Percentiles rank a stretch among this genome's conserved stretches.
phyloP scores from a whole-genome alignment of 108 stramenopile genomes.

The Seminavis robusta region DNA sequence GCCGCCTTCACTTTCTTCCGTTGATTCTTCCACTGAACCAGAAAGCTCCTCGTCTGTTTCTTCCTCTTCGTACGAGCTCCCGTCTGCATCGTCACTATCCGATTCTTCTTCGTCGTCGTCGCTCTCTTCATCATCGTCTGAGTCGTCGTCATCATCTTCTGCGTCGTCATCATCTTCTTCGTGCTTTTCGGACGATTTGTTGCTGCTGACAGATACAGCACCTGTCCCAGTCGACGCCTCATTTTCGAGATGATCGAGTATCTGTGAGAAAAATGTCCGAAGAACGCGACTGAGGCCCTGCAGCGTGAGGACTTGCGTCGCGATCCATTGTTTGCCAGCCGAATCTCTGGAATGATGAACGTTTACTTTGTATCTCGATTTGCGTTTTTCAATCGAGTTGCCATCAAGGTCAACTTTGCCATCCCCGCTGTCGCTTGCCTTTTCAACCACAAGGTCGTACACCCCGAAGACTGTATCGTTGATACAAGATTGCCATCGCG shows the following conservation, averaged over 20 bases:
- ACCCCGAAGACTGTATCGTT: slow-evolving; percentile 68
- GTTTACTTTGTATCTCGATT: slow-evolving; percentile 65
- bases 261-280: slow-evolving; percentile 55
- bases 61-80: too few species aligned
- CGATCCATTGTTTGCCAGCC: slow-evolving; percentile 77
- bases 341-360: slow-evolving; percentile 86
- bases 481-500: slow-evolving; percentile 78
- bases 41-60: slow-evolving; percentile 22
- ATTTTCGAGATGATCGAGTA: too few species aligned
- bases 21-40: background rate
- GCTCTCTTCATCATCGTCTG: too few species aligned
- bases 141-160: too few species aligned
- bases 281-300: slow-evolving; percentile 78
- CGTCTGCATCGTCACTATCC: too few species aligned
- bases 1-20: slow-evolving; percentile 8
- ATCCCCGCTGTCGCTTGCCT: slow-evolving; percentile 1
- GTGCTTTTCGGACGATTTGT: too few species aligned
- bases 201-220: too few species aligned
- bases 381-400: slow-evolving; percentile 4
- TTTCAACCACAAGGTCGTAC: slow-evolving; percentile 26
- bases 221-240: too few species aligned
- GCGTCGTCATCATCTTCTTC: too few species aligned
- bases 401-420: background rate
- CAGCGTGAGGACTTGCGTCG: slow-evolving; percentile 76
- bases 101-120: too few species aligned